Evolutionary conservation across 345 rosid species (phyloP), one percentile per base, ranked within the genome.

Genomic region (Mercurialis annua): DNA sequence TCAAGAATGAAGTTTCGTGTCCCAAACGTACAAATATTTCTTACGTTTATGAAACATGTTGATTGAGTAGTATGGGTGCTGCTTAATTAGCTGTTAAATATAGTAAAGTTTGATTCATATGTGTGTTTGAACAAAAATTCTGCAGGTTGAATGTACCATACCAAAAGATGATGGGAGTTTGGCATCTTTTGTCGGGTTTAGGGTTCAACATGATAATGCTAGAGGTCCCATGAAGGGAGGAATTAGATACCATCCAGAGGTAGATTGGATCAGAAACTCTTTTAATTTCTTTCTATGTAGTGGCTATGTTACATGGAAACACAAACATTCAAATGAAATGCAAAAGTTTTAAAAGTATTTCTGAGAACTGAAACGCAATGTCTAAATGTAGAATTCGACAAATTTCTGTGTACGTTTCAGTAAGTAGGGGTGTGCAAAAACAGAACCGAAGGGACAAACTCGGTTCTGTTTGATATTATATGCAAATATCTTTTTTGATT

Each of bases 191-290:
- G 93, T 94, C 68, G 99, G 98, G 60, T 91, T 94, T 74, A 83
- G 96, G 70, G 80, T 94, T 74, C 99, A 94, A 67, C 99, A 91
- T 60, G 99, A 94, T 81, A 94, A 94, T 84, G 93, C 96, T 27
- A 83, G 99, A 71, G 99, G 99, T 54, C 99, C 99, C 33, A 91
- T 91, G 99, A 94, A 94, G 71, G 99, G 99, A 65, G 99, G 97
- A 51, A 94, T 94, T 80, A 80, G 99, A 91, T 91, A 87, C 74
- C 99, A 94, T 65, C 99, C 92, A 2, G 96, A 94, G 97, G 97
- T 89, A 73, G 23, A 4, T 7, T 17, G 31, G 15, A 10, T 52
- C 12, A 12, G 58, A 26, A 23, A 52, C 56, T 31, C 56, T 52
- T 52, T 24, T 40, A 40, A 40, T 40, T 40, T 34, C 40, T 34